Conservation (phyloP, 257 asterid genomes). For the Paraleonurus japonicus region DNA sequence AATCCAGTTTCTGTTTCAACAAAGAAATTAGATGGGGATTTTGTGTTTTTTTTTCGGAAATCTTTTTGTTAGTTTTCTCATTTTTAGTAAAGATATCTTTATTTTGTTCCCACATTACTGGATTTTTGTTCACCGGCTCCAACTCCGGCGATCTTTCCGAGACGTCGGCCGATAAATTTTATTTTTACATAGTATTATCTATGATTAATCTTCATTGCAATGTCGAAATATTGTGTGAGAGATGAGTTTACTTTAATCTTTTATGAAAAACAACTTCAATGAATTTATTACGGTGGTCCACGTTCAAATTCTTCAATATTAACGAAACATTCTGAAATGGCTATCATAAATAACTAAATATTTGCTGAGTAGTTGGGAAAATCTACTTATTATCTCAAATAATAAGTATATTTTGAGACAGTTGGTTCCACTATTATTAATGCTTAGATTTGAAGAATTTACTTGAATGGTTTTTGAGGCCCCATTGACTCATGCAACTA, state of each 20-base stretch:
- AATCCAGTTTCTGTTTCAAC: slow-evolving; percentile 39
- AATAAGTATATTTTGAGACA: neutral
- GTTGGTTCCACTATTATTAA: slow-evolving; percentile 21
- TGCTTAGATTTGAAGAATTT: slow-evolving; percentile 23
- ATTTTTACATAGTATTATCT: neutral
- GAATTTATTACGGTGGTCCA: neutral
- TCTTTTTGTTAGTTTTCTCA: slow-evolving; percentile 15
- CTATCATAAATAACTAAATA: neutral
- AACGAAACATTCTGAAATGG: neutral
- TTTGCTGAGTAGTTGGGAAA: neutral
- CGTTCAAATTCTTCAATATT: neutral
- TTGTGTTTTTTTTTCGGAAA: slow-evolving; percentile 5
- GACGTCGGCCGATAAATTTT: neutral
- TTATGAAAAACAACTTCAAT: neutral
- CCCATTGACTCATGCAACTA: slow-evolving; percentile 9
- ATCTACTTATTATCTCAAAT: neutral
- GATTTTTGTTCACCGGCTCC: slow-evolving; percentile 41
- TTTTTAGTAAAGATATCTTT: slow-evolving; percentile 18
- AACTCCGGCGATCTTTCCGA: neutral
- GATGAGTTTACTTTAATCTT: too few relatives aligned
- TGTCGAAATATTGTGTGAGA: neutral
- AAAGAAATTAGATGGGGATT: slow-evolving; percentile 12
- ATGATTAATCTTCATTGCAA: slow-evolving; percentile 5
- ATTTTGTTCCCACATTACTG: slow-evolving; percentile 35
- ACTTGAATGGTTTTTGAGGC: slow-evolving; percentile 14